Conservation (phyloP, 176 grass and related monocot species). For the Elaeis guineensis region DNA sequence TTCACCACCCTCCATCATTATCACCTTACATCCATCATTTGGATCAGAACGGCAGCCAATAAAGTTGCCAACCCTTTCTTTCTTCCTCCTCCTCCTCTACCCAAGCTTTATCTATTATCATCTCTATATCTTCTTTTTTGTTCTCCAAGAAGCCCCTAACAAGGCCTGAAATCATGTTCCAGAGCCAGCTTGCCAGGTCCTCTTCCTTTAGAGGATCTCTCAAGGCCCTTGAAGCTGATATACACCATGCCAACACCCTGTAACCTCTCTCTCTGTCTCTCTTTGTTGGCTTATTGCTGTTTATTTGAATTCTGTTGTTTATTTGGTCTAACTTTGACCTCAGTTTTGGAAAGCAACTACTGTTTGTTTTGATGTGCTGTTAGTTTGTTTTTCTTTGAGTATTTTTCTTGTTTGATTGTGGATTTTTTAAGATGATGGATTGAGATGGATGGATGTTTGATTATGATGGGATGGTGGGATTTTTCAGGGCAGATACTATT, state of each 20-base stretch:
- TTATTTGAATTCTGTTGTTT: neutral
- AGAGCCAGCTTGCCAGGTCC: conserved; percentile 52
- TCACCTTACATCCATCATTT: neutral
- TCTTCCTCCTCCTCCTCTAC: conserved; percentile 12
- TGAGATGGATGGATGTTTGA: conserved; percentile 4
- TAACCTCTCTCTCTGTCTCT: conserved; percentile 26
- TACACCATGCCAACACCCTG: conserved; percentile 97
- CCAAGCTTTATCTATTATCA: neutral
- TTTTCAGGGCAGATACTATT: conserved; percentile 73
- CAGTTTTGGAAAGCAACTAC: too few species aligned
- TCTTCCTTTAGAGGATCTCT: conserved; percentile 81
- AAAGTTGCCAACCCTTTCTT: conserved; percentile 11
- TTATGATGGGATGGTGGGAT: conserved; percentile 8
- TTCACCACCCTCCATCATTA: neutral
- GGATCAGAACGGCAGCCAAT: conserved; percentile 1
- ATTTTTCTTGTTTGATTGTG: too few species aligned
- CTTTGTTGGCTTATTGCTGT: neutral
- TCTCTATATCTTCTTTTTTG: conserved; percentile 19
- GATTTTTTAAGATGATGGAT: too few species aligned
- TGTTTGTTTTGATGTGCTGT: too few species aligned
- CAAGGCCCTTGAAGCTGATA: conserved; percentile 95
- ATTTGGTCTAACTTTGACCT: neutral
- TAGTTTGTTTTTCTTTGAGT: too few species aligned
- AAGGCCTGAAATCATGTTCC: conserved; percentile 46
- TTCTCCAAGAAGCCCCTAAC: conserved; percentile 10